Percentiles rank a stretch among this genome's conserved stretches.
Evolutionary conservation across 2,329 filamentous ascomycete genomes (phyloP).

Genomic region (Gnomoniopsis smithogilvyi): DNA sequence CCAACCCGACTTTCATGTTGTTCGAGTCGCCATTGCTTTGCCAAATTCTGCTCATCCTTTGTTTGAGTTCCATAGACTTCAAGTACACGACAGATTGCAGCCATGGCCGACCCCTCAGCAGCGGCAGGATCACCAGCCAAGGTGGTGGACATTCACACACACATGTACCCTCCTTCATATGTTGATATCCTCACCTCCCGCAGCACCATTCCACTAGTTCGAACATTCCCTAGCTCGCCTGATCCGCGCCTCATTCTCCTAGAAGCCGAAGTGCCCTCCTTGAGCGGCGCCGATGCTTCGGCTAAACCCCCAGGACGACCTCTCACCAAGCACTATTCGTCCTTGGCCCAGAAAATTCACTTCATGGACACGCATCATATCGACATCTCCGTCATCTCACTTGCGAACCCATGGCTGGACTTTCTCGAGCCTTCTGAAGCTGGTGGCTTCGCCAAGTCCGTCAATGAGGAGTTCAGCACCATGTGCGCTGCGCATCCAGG

Average conservation of each 20-base stretch:
- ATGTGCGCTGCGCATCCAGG: constrained; percentile 67
- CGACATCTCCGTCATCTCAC: constrained; percentile 77
- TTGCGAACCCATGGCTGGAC: constrained; percentile 94
- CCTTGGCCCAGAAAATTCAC: constrained; percentile 72
- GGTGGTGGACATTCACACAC: constrained; percentile 66
- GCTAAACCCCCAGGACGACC: constrained; percentile 70
- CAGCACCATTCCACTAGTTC: constrained; percentile 65
- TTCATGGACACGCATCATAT: constrained; percentile 89
- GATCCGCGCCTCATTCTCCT: constrained; percentile 60
- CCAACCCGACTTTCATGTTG: background rate
- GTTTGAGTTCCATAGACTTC: background rate
- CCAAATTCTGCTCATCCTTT: background rate
- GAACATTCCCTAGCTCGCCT: constrained; percentile 54
- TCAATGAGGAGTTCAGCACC: constrained; percentile 75
- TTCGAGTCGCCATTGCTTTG: background rate
- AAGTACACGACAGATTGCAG: background rate
- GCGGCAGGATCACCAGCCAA: constrained; percentile 20
- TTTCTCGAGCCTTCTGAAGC: constrained; percentile 66
- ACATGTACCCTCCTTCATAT: constrained; percentile 66
- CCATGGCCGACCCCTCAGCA: constrained; percentile 7
- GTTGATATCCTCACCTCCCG: constrained; percentile 58
- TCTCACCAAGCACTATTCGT: constrained; percentile 79
- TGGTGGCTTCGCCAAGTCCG: constrained; percentile 56
- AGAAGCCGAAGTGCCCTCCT: constrained; percentile 29
- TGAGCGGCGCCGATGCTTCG: constrained; percentile 40